Evolutionary conservation across 306 rosid species (phyloP), one percentile per base, ranked within the genome.

Genomic region (Senna siamea): DNA sequence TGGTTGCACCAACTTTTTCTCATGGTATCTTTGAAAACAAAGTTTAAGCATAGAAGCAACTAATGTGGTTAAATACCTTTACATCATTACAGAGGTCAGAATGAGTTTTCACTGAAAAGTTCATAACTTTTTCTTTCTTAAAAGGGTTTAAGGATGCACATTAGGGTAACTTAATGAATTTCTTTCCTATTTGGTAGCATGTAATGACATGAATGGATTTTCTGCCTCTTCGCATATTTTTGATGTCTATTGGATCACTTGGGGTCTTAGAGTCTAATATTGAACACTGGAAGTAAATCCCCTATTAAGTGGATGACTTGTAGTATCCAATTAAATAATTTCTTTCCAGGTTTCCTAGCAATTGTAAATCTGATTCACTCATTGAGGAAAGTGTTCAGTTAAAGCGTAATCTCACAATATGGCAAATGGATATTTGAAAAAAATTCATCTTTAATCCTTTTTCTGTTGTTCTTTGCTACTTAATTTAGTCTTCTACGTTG

Each of bases 321-420:
- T 26, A 32, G 5, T 32, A 37, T 37, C 40, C 40, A 5, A 7
- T 5, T 32, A 2, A 5, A 32, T 32, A 32, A 2, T 32, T 2
- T 5, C 37, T 5, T 69, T 62, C 52, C 57, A 10, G 56, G 38
- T 51, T 61, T 30, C 20, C 47, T 55, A n/a, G n/a, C n/a, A n/a
- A n/a, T 69, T 76, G 52, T 55, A 69, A 63, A 63, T 69, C 58
- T 64, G 66, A 56, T 69, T 74, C 28, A 56, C 46, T 38, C 30
- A 12, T 8, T 18, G 22, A 57, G 14, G n/a, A 38, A 22, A 7
- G 5, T 48, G n/a, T 2, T n/a, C 20, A 10, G n/a, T 35, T 40
- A 56, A 56, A 34, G 38, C 57, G 37, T 44, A 53, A 53, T 51
- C 43, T 73, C 76, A 13, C 50, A 66, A 32, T 69, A 28, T 69